A percentile compares a stretch with the other conserved stretches of the same genome.
Evolutionary conservation across 257 asterid species (phyloP).

Genomic region (Capsicum baccatum): DNA sequence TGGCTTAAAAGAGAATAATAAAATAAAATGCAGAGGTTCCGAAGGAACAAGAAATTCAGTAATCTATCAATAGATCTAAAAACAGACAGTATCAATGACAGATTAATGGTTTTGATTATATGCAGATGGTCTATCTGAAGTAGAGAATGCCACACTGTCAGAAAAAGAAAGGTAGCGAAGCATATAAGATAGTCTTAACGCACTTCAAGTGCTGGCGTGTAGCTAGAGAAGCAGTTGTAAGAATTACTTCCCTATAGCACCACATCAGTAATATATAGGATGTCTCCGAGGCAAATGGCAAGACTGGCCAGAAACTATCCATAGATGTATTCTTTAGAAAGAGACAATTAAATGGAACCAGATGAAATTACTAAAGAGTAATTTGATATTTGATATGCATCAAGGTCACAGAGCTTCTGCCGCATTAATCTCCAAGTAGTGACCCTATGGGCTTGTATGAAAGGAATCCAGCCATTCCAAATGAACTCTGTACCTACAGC

Average conservation of each 20-base stretch:
- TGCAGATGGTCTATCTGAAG: background rate
- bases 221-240: constrained; percentile 15
- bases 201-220: background rate
- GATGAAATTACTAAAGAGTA: background rate
- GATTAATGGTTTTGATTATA: background rate
- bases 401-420: background rate
- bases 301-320: background rate
- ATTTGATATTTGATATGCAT: background rate
- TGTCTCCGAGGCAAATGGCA: constrained; percentile 15
- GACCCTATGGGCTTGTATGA: background rate
- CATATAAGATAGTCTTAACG: background rate
- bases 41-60: background rate
- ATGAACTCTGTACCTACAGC: background rate
- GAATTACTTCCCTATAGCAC: background rate
- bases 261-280: constrained; percentile 20
- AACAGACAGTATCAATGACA: background rate
- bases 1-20: constrained; percentile 15
- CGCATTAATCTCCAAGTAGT: background rate
- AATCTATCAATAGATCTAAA: no score
- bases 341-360: background rate
- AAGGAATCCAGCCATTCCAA: constrained; percentile 14
- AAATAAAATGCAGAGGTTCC: background rate
- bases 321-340: background rate
- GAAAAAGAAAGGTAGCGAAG: background rate
- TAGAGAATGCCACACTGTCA: background rate